Evolutionary conservation across 1,284 basidiomycete species (phyloP).

Genomic region (Rhodotorula sp.): DNA sequence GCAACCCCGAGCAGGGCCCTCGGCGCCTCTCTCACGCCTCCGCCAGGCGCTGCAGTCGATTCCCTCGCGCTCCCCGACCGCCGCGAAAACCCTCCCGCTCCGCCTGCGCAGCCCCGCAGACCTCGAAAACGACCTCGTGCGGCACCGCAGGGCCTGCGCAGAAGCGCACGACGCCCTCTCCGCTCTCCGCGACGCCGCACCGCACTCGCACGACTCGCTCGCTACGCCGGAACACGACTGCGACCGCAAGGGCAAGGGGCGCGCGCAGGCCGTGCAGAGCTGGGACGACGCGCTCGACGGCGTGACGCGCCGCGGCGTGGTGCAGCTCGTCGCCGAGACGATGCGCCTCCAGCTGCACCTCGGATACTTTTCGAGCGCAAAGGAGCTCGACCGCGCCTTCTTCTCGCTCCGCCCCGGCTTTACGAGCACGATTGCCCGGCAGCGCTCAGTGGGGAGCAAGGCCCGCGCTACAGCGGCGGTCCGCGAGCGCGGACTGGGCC

Average conservation of each 20-base stretch:
- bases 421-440: not conserved
- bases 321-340: conserved; percentile 32
- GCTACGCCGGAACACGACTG: not conserved
- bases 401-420: conserved; percentile 7
- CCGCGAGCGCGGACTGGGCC: conserved; percentile 10
- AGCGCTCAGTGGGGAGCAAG: too few relatives aligned
- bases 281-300: not conserved
- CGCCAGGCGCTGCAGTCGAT: not conserved
- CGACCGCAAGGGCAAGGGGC: conserved; percentile 7
- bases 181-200: not conserved
- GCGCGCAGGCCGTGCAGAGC: not conserved
- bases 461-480: too few relatives aligned
- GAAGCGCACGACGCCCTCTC: not conserved
- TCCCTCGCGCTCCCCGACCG: not conserved
- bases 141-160: not conserved
- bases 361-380: conserved; percentile 16
- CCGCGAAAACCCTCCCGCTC: not conserved
- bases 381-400: conserved; percentile 37
- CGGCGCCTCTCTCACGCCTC: not conserved
- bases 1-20: not conserved
- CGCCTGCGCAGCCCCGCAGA: not conserved
- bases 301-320: conserved; percentile 8
- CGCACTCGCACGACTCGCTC: too few relatives aligned
- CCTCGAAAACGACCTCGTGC: conserved; percentile 15
- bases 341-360: conserved; percentile 27